Evolutionary conservation across 2,329 filamentous ascomycete species (phyloP).

Genomic region (Fusarium irregulare): DNA sequence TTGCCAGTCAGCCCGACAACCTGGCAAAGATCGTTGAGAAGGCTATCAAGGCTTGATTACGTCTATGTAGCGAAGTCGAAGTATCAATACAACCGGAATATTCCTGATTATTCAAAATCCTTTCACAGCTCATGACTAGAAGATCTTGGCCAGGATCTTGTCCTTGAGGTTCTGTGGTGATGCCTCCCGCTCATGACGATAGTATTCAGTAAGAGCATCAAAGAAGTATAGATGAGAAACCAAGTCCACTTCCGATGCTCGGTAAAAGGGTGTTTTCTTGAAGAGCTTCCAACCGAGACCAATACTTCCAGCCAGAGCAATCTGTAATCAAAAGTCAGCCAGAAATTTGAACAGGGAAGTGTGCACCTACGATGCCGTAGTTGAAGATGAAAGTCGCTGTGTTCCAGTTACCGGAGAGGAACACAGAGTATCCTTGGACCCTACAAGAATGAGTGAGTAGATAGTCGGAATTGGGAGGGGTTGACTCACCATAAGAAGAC

Average conservation of each 20-base stretch:
- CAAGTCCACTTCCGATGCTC: neutral
- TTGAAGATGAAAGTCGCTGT: neutral
- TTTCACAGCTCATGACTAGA: neutral
- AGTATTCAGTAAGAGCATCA: neutral
- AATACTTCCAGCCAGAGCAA: neutral
- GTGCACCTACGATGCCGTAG: neutral
- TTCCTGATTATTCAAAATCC: too few relatives aligned
- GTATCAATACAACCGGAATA: neutral
- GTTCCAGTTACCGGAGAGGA: neutral
- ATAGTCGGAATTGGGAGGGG: too few relatives aligned
- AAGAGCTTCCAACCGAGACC: neutral
- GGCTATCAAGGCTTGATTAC: neutral
- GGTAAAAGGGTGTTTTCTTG: neutral
- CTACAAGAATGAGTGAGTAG: neutral
- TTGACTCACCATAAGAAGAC: neutral
- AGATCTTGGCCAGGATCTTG: neutral
- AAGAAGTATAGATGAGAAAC: neutral
- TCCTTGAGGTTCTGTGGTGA: neutral
- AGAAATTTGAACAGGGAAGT: too few relatives aligned
- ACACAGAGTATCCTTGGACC: neutral
- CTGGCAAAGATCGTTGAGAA: conserved; percentile 3
- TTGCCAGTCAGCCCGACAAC: conserved; percentile 14
- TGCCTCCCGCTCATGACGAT: neutral
- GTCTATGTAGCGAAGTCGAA: fast-evolving
- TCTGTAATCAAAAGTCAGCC: too few relatives aligned